A percentile compares a stretch with the other conserved stretches of the same genome.
phyloP scores from a whole-genome alignment of 805 yeast species.

The Candida taoyuanica region DNA sequence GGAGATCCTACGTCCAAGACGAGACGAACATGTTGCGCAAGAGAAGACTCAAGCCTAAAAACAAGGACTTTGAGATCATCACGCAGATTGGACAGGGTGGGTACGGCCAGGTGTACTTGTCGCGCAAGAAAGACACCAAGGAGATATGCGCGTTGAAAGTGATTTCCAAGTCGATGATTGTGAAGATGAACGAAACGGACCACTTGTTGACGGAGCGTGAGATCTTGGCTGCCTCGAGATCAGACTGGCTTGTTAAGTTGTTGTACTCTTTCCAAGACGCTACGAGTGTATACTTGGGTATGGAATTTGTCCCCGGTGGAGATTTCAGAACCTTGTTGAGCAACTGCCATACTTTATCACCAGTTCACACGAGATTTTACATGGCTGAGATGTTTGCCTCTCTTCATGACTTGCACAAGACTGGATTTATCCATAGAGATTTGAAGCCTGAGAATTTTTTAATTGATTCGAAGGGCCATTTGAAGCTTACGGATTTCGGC shows the following conservation, averaged over 20 bases:
- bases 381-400: conserved; percentile 95
- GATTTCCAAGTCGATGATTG: conserved; percentile 77
- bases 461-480: conserved; percentile 87
- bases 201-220: conserved; percentile 96
- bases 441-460: conserved; percentile 92
- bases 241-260: conserved; percentile 93
- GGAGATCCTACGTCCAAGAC: conserved; percentile 77
- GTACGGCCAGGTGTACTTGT: conserved; percentile 96
- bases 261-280: conserved; percentile 93
- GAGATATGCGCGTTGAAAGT: conserved; percentile 96
- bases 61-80: conserved; percentile 91
- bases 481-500: conserved; percentile 94
- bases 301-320: conserved; percentile 99
- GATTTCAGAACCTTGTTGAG: conserved; percentile 92
- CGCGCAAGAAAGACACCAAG: conserved; percentile 87
- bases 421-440: conserved; percentile 96
- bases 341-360: conserved; percentile 87
- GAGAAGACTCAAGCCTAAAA: conserved; percentile 86
- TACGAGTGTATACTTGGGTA: conserved; percentile 86
- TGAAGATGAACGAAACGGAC: conserved; percentile 89
- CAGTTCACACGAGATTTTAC: conserved; percentile 94
- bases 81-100: conserved; percentile 99
- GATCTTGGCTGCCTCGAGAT: conserved; percentile 89
- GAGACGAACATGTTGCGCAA: conserved; percentile 84
- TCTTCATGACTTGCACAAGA: conserved; percentile 86